Evolutionary conservation across 2,329 filamentous ascomycete species (phyloP).

Genomic region (Metarhizium rileyi): DNA sequence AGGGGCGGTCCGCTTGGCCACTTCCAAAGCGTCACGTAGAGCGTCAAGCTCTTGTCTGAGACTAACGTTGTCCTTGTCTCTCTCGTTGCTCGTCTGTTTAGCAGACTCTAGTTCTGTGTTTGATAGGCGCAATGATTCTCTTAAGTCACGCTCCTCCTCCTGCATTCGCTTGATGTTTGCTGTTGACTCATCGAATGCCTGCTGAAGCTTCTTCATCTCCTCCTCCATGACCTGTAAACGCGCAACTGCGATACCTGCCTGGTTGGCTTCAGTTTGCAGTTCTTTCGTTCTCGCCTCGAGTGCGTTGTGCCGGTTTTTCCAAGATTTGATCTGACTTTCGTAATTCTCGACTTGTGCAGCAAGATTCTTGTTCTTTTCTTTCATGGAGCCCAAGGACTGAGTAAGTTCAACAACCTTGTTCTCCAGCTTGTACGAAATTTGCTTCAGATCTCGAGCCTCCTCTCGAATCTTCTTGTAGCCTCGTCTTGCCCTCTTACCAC

Average conservation of each 20-base stretch:
- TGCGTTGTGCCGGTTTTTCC: slow-evolving; percentile 85
- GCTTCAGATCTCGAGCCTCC: slow-evolving; percentile 95
- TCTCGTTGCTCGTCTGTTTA: slow-evolving; percentile 61
- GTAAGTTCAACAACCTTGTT: slow-evolving; percentile 99
- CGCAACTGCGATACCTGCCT: slow-evolving; percentile 90
- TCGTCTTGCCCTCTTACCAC: slow-evolving; percentile 69
- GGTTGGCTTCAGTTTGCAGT: slow-evolving; percentile 91
- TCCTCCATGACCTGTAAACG: slow-evolving; percentile 86
- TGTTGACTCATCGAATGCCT: slow-evolving; percentile 81
- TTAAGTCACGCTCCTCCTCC: slow-evolving; percentile 80
- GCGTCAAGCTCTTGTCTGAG: slow-evolving; percentile 83
- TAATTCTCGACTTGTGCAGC: slow-evolving; percentile 88
- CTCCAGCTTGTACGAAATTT: slow-evolving; percentile 98
- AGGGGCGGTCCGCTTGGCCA: slow-evolving; percentile 69
- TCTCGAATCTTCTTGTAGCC: slow-evolving; percentile 87
- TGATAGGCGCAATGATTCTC: slow-evolving; percentile 70
- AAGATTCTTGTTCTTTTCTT: slow-evolving; percentile 86
- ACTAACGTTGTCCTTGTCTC: slow-evolving; percentile 76
- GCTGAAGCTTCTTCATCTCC: slow-evolving; percentile 87
- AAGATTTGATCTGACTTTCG: slow-evolving; percentile 90
- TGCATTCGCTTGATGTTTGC: slow-evolving; percentile 88
- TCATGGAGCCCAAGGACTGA: slow-evolving; percentile 83
- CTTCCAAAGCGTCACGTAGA: slow-evolving; percentile 83
- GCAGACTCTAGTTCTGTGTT: slow-evolving; percentile 74
- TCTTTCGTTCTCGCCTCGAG: slow-evolving; percentile 87